phyloP scores from a whole-genome alignment of 495 filamentous ascomycete genomes.

The Neurospora discreta region DNA sequence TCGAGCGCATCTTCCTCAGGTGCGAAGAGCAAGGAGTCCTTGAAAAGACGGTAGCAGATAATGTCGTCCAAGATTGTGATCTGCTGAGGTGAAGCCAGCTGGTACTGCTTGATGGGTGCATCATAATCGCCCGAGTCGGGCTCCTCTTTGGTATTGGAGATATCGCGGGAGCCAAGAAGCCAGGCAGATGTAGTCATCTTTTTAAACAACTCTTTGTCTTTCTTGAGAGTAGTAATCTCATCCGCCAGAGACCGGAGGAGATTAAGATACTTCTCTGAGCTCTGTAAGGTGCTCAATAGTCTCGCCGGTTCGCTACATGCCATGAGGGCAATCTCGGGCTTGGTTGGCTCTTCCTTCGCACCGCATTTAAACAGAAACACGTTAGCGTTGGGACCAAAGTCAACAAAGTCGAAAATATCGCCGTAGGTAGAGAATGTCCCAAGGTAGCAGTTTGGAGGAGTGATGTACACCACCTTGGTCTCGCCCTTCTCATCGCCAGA shows the following conservation, averaged over 20 bases:
- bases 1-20: constrained; percentile 84
- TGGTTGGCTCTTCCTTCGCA: constrained; percentile 82
- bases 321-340: constrained; percentile 67
- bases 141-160: constrained; percentile 56
- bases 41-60: constrained; percentile 74
- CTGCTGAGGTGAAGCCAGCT: constrained; percentile 53
- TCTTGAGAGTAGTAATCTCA: constrained; percentile 53
- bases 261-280: constrained; percentile 72
- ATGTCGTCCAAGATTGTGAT: constrained; percentile 82
- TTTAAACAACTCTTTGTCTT: constrained; percentile 62
- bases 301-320: constrained; percentile 68
- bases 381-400: constrained; percentile 82
- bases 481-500: constrained; percentile 3
- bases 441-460: constrained; percentile 65
- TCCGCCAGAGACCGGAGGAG: constrained; percentile 69
- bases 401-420: constrained; percentile 92
- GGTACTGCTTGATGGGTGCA: constrained; percentile 62
- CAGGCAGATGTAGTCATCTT: constrained; percentile 67
- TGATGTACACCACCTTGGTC: constrained; percentile 29
- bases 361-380: constrained; percentile 77
- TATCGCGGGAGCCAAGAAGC: constrained; percentile 69
- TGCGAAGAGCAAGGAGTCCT: constrained; percentile 64
- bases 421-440: constrained; percentile 61
- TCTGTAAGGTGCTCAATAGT: constrained; percentile 65
- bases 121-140: not conserved